Evolutionary conservation across 352 stramenopile genomes (phyloP).

Genomic region (Achlya hypogyna): DNA sequence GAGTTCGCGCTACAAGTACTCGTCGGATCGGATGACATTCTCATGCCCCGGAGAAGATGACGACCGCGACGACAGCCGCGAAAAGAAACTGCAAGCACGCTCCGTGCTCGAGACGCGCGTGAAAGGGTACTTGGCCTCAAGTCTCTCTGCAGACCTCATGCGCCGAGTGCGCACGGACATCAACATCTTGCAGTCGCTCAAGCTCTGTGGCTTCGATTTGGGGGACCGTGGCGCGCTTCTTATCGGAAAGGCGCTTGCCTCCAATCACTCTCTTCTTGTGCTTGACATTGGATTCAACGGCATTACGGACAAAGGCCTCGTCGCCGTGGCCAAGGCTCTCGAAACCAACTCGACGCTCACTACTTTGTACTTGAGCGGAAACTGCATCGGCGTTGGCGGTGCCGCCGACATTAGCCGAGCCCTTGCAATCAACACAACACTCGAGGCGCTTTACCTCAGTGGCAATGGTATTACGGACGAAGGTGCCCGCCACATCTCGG

Average conservation of each 20-base stretch:
- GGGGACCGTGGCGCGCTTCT: slow-evolving; percentile 52
- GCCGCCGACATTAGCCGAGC: slow-evolving; percentile 37
- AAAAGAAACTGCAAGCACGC: not conserved
- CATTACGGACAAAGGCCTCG: slow-evolving; percentile 58
- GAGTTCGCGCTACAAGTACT: slow-evolving; percentile 15
- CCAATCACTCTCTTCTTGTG: slow-evolving; percentile 36
- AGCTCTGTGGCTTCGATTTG: slow-evolving; percentile 71
- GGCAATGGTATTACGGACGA: slow-evolving; percentile 80
- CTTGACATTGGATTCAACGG: slow-evolving; percentile 75
- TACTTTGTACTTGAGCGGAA: slow-evolving; percentile 70
- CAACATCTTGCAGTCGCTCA: slow-evolving; percentile 34
- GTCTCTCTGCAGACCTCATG: slow-evolving; percentile 2
- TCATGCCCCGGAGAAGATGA: slow-evolving; percentile 18
- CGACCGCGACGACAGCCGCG: slow-evolving; percentile 4
- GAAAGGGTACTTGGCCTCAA: slow-evolving; percentile 7
- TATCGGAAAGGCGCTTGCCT: slow-evolving; percentile 40
- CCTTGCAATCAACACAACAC: slow-evolving; percentile 44
- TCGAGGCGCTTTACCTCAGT: slow-evolving; percentile 60
- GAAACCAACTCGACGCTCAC: slow-evolving; percentile 52
- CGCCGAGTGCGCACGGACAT: slow-evolving; percentile 15
- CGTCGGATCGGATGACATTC: slow-evolving; percentile 12
- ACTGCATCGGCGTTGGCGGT: slow-evolving; percentile 60
- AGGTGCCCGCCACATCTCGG: slow-evolving; percentile 39
- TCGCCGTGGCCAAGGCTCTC: slow-evolving; percentile 44
- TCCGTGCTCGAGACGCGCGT: slow-evolving; percentile 10